Conservation (phyloP, 352 stramenopile species). For the Phytopythium oedochilum region DNA sequence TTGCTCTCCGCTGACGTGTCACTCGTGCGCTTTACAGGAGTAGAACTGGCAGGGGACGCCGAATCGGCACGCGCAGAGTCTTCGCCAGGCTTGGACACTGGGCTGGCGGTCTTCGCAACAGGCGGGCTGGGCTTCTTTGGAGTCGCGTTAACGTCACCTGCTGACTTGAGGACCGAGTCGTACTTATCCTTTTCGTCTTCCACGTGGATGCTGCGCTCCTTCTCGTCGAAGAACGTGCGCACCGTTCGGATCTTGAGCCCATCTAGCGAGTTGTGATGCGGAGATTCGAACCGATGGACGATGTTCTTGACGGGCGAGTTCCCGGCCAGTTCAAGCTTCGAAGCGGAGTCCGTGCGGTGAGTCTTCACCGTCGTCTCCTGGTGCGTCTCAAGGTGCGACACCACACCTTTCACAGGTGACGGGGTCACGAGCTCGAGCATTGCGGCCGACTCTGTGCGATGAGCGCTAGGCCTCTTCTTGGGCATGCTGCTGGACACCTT, state of each 20-base stretch:
- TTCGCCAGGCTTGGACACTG: neutral
- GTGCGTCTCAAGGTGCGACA: slow-evolving; percentile 24
- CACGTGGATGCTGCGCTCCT: slow-evolving; percentile 28
- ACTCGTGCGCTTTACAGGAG: neutral
- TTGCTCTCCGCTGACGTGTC: neutral
- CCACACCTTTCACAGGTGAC: slow-evolving; percentile 10
- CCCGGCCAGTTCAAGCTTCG: slow-evolving; percentile 19
- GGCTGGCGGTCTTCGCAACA: neutral
- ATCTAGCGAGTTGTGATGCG: slow-evolving; percentile 44
- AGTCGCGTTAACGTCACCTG: slow-evolving; percentile 15
- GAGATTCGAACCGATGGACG: slow-evolving; percentile 47
- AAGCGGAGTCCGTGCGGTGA: slow-evolving; percentile 23
- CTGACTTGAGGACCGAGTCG: slow-evolving; percentile 14
- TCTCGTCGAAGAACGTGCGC: slow-evolving; percentile 47
- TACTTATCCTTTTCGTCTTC: slow-evolving; percentile 32
- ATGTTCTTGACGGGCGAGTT: slow-evolving; percentile 40
- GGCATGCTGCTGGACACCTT: slow-evolving; percentile 21
- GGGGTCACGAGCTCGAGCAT: slow-evolving; percentile 15
- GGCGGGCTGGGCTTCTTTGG: slow-evolving; percentile 1
- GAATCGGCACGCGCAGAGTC: neutral
- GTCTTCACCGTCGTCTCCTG: slow-evolving; percentile 12
- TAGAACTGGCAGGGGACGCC: neutral
- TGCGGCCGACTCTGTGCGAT: slow-evolving; percentile 21
- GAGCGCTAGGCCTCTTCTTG: slow-evolving; percentile 3
- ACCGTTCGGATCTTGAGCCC: slow-evolving; percentile 48